These are phyloP conservation scores for Suillus fuscotomentosus DNA, from an alignment of 768 basidiomycete species.

Conservation along the genomic window DNA sequence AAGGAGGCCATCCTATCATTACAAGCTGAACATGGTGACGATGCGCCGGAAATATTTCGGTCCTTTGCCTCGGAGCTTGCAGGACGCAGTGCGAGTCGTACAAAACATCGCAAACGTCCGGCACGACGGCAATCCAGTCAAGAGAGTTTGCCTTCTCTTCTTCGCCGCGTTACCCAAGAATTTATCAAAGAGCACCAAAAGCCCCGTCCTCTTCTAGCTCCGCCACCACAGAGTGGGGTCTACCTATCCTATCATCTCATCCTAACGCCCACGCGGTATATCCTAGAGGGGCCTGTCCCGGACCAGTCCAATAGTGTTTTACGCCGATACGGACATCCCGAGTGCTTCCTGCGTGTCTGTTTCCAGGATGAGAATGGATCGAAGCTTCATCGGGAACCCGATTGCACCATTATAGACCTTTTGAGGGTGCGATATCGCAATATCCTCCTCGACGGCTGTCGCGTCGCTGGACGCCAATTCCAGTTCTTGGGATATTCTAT, in stretches of 20 bases:
- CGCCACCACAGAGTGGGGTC: constrained; percentile 15
- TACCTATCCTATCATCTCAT: constrained; percentile 37
- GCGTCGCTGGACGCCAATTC: constrained; percentile 43
- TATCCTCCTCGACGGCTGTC: constrained; percentile 31
- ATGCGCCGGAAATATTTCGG: constrained; percentile 25
- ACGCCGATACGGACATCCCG: constrained; percentile 36
- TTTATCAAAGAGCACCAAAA: constrained; percentile 22
- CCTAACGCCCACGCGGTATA: constrained; percentile 37
- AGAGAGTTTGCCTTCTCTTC: constrained; percentile 13
- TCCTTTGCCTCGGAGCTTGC: constrained; percentile 17
- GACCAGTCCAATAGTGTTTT: constrained; percentile 39
- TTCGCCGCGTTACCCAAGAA: constrained; percentile 16
- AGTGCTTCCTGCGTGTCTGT: constrained; percentile 48
- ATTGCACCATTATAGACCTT: constrained; percentile 28
- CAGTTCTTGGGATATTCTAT: constrained; percentile 52
- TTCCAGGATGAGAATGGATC: constrained; percentile 47
- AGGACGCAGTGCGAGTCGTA: constrained; percentile 7
- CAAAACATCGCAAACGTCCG: neutral
- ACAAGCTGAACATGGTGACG: constrained; percentile 11
- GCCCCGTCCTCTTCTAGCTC: constrained; percentile 23
- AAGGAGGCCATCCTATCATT: constrained; percentile 18
- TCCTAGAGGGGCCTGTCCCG: constrained; percentile 38
- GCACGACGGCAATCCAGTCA: neutral
- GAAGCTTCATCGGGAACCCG: constrained; percentile 29
- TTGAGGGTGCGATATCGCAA: constrained; percentile 33